These are phyloP conservation scores for Juncus inflexus DNA, from an alignment of 176 grass and related monocot genomes.

Conservation along the genomic window DNA sequence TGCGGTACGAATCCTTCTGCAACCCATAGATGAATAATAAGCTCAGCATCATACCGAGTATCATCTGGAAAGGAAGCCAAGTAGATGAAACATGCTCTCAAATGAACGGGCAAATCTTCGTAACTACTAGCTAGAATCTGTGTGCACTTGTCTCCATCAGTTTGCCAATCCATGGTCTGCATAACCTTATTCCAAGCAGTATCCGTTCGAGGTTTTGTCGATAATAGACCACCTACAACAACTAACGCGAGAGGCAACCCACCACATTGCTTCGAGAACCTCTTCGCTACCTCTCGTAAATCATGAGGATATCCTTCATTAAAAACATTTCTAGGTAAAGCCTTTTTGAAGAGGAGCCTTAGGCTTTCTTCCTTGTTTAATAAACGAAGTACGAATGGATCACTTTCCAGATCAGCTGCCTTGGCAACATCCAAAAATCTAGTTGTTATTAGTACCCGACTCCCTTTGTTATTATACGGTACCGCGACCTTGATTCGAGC, in stretches of 20 bases:
- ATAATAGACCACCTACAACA: neutral
- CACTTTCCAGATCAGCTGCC: neutral
- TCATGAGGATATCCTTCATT: neutral
- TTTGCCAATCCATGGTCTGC: neutral
- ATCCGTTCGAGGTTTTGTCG: neutral
- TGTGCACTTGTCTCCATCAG: neutral
- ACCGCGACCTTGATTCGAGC: neutral
- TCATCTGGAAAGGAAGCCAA: neutral
- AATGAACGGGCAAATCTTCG: neutral
- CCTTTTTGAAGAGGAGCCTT: conserved; percentile 4
- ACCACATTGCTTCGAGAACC: neutral
- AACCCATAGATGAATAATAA: neutral
- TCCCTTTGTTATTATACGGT: neutral
- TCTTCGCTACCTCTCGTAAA: neutral
- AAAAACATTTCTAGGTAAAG: neutral
- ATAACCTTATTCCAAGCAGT: neutral
- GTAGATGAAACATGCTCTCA: conserved; percentile 11
- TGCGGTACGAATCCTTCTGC: conserved; percentile 7
- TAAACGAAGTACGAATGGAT: neutral
- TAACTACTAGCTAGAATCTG: neutral
- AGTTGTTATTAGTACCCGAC: conserved; percentile 13
- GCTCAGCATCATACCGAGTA: neutral
- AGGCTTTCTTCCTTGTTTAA: neutral
- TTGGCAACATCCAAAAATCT: neutral
- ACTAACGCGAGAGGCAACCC: neutral